Conservation (phyloP, 257 asterid genomes). For the Solanum sitiens region DNA sequence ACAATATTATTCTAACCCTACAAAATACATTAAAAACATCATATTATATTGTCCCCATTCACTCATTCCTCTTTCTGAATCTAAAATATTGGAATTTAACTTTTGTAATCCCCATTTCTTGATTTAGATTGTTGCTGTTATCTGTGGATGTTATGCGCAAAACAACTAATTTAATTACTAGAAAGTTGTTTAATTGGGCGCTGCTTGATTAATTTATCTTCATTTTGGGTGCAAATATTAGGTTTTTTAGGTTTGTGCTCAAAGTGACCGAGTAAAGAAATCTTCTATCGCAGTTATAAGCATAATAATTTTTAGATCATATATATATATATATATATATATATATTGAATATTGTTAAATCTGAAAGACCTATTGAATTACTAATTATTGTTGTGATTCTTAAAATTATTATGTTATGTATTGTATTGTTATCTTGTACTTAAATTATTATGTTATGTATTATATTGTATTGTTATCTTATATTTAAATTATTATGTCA, state of each 20-base stretch:
- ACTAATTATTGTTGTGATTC: no score
- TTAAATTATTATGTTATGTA: no score
- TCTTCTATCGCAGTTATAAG: background rate
- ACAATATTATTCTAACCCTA: background rate
- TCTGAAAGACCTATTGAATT: no score
- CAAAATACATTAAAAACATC: background rate
- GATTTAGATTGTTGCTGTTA: background rate
- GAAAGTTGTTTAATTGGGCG: background rate
- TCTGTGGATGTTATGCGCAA: background rate
- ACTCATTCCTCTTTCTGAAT: background rate
- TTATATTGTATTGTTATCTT: no score
- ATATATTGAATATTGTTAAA: no score
- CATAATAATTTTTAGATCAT: no score
- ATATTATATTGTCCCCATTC: background rate
- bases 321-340: no score
- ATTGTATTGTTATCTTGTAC: no score
- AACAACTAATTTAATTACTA: background rate
- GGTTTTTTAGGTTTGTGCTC: background rate
- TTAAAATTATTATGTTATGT: no score
- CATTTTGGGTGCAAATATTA: background rate
- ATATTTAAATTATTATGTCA: no score
- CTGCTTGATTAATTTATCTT: background rate
- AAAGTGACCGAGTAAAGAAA: background rate
- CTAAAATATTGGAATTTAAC: background rate
- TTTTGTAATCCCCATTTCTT: background rate